A percentile compares a stretch with the other conserved stretches of the same genome.
These are phyloP conservation scores for Trypanosoma avium DNA, from an alignment of 208 protist species.

Conservation along the genomic window DNA sequence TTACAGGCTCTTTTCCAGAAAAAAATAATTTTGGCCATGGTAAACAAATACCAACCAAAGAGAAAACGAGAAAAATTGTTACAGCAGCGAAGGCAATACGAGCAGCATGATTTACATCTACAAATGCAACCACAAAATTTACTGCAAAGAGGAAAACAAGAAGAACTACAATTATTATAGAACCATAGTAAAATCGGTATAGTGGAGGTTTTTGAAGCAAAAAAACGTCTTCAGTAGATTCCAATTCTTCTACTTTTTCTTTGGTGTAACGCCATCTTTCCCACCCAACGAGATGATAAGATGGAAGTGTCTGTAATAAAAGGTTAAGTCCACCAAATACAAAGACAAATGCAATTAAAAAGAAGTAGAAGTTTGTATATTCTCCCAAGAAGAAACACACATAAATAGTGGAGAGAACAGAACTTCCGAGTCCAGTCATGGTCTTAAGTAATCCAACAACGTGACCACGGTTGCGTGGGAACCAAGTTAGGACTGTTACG, in stretches of 20 bases:
- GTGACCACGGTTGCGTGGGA: constrained; percentile 53
- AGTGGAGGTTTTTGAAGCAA: constrained; percentile 59
- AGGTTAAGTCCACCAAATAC: constrained; percentile 38
- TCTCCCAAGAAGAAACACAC: constrained; percentile 57
- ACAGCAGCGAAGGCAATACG: constrained; percentile 38
- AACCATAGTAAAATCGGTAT: constrained; percentile 57
- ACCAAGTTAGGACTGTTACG: constrained; percentile 40
- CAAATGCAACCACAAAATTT: constrained; percentile 40
- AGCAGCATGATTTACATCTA: constrained; percentile 23
- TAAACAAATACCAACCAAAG: constrained; percentile 23
- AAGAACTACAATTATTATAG: constrained; percentile 46
- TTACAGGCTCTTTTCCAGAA: neutral
- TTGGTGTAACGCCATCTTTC: constrained; percentile 38
- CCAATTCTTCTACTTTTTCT: constrained; percentile 26
- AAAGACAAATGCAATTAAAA: constrained; percentile 36
- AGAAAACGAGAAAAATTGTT: constrained; percentile 17
- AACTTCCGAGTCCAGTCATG: constrained; percentile 45
- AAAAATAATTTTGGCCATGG: constrained; percentile 28
- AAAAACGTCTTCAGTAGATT: constrained; percentile 44
- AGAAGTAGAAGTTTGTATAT: constrained; percentile 52
- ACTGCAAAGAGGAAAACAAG: constrained; percentile 56
- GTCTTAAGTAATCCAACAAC: constrained; percentile 50
- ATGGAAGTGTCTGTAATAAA: constrained; percentile 52
- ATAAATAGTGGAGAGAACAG: constrained; percentile 42
- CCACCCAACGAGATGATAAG: constrained; percentile 59